phyloP scores from a whole-genome alignment of 225 moss, liverwort and hornwort genomes.

The Takakia lepidozioides region DNA sequence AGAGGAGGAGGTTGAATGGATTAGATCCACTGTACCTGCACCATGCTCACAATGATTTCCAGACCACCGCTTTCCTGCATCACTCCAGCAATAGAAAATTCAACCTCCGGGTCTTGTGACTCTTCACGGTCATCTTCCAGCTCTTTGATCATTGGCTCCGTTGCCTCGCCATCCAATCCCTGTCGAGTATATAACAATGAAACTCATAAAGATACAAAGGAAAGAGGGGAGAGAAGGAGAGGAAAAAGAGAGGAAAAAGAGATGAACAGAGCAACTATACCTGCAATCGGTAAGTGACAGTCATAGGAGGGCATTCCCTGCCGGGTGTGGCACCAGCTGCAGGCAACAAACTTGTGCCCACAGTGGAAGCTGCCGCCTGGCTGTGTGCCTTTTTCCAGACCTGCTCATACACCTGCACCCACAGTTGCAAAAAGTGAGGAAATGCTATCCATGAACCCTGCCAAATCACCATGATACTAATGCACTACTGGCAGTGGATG shows the following conservation, averaged over 20 bases:
- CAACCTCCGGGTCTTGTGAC: slow-evolving; percentile 97
- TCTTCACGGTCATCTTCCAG: slow-evolving; percentile 98
- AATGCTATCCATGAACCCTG: too few species aligned
- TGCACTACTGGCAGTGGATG: too few species aligned
- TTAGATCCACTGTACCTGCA: slow-evolving; percentile 82
- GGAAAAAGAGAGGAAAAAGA: too few species aligned
- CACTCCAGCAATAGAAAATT: slow-evolving; percentile 93
- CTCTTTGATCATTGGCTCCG: slow-evolving; percentile 99
- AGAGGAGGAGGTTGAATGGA: too few species aligned
- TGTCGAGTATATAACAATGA: slow-evolving; percentile 19
- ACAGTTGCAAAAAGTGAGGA: too few species aligned
- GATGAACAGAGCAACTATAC: slow-evolving; percentile 27
- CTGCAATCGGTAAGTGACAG: slow-evolving; percentile 93
- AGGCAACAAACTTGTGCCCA: slow-evolving; percentile 67
- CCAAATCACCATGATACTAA: too few species aligned
- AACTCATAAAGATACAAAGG: too few species aligned
- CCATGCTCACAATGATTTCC: slow-evolving; percentile 87
- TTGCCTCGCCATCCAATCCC: slow-evolving; percentile 99
- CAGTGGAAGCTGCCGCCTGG: slow-evolving; percentile 58
- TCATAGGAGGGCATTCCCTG: slow-evolving; percentile 98
- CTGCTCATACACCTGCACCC: slow-evolving; percentile 97
- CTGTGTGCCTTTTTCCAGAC: slow-evolving; percentile 96
- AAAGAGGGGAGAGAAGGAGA: too few species aligned
- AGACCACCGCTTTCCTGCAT: slow-evolving; percentile 96
- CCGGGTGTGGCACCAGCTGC: slow-evolving; percentile 44